Base-by-base conservation (phyloP, 2,329 filamentous ascomycete genomes). In the Shiraia sp. region DNA sequence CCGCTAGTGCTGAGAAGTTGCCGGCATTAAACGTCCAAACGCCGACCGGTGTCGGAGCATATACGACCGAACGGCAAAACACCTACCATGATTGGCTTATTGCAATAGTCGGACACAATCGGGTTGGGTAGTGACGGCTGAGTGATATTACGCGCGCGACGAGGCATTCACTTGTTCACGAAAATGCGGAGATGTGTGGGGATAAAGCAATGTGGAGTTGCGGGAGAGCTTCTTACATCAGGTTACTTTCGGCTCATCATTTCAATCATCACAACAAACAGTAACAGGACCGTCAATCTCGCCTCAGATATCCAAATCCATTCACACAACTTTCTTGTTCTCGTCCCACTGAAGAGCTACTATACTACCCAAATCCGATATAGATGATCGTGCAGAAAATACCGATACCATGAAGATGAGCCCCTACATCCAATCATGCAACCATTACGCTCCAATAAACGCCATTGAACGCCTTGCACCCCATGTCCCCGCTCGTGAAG, bases 31-130 rank as follows among this genome's bases (percentile, higher is more conserved):
- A 19, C 13, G n/a, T 14, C n/a, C 35, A 51, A 39, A 47, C 39
- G 45, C 50, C 50, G 50, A 53, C 50, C 50, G 50, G 51, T 40
- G 42, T 53, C 50, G 50, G 50, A 51, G 42, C 32, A 49, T 27
- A 27, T 44, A 12, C 19, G n/a, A 35, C 47, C 50, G 47, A 51
- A 35, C 32, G 30, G 26, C 28, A 13, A 29, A 25, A 26, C 32
- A n/a, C 14, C 30, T 27, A 14, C 35, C 24, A 34, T 32, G 26
- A 49, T 49, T 51, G 48, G 48, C 16, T 26, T 24, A 24, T 15
- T 10, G 26, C 27, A 15, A 12, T 12, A 4, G 14, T 15, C 28
- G 36, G 29, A 26, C 23, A 22, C 22, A 13, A 39, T 39, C 36
- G 26, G n/a, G 17, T 15, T 29, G 42, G 42, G 23, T 40, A 36